Percentiles rank a stretch among this genome's conserved stretches.
Conservation (phyloP, 129 eudicot genomes). For the carrot (Daucus carota) region DNA sequence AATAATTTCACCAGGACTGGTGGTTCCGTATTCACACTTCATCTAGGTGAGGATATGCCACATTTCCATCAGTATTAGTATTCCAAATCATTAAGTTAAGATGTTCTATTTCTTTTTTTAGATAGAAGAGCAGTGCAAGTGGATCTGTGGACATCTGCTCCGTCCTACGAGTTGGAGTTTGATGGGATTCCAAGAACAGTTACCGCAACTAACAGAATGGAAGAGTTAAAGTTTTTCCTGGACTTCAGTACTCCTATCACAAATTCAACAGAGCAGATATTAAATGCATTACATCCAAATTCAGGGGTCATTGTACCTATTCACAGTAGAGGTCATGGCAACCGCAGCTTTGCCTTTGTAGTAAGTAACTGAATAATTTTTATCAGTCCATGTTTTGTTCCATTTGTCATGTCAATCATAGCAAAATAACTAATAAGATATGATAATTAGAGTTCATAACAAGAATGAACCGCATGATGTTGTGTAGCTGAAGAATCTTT, state of each 20-base stretch:
- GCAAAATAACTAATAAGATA: neutral
- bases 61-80: neutral
- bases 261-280: conserved; percentile 7
- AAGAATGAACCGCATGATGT: neutral
- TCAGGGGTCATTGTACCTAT: neutral
- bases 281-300: conserved; percentile 4
- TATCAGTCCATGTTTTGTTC: neutral
- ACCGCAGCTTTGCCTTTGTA: conserved; percentile 17
- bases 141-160: conserved; percentile 20
- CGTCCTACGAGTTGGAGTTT: conserved; percentile 17
- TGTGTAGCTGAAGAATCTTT: conserved; percentile 4
- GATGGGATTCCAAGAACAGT: conserved; percentile 19
- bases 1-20: neutral
- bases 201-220: conserved; percentile 19
- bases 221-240: conserved; percentile 6
- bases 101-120: conserved; percentile 8
- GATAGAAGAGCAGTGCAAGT: conserved; percentile 20
- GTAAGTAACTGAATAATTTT: neutral
- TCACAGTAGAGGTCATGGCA: conserved; percentile 13
- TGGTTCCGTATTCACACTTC: neutral
- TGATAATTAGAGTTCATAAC: neutral
- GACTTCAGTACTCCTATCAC: conserved; percentile 8
- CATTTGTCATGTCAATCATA: neutral
- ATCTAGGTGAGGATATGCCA: neutral
- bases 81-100: neutral